Conservation (phyloP, 2,329 filamentous ascomycete genomes). For the Aciculosporium take region DNA sequence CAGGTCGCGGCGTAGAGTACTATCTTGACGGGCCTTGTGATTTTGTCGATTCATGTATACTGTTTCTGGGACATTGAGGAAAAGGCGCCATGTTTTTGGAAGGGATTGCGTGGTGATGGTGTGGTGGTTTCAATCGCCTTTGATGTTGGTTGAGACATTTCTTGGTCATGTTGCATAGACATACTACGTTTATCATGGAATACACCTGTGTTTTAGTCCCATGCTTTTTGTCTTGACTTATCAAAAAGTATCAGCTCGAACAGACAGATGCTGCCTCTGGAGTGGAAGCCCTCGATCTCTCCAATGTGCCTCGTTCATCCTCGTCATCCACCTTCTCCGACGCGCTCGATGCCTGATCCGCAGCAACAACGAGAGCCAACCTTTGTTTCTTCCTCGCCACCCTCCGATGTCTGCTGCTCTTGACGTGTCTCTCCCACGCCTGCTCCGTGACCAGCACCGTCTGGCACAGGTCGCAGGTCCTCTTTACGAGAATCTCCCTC, state of each 20-base stretch:
- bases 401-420: conserved; percentile 21
- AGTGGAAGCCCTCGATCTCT: conserved; percentile 9
- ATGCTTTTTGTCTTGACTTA: neutral
- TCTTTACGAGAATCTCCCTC: conserved; percentile 39
- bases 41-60: no score
- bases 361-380: conserved; percentile 21
- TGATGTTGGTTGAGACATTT: no score
- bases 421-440: conserved; percentile 26
- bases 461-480: conserved; percentile 61
- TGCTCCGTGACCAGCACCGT: conserved; percentile 44
- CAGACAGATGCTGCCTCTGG: conserved; percentile 17
- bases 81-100: no score
- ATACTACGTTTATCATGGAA: no score
- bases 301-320: neutral
- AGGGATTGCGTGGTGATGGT: no score
- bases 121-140: no score
- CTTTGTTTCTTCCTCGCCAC: conserved; percentile 22
- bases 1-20: conserved; percentile 31
- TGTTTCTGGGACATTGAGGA: no score
- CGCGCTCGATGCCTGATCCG: conserved; percentile 8
- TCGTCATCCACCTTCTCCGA: neutral
- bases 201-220: no score
- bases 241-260: conserved; percentile 8
- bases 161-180: no score
- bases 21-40: neutral